Percentiles rank a stretch among this genome's conserved stretches.
These are phyloP conservation scores for Aspergillus quadrilineatus DNA, from an alignment of 2,329 filamentous ascomycete species.

Conservation along the genomic window DNA sequence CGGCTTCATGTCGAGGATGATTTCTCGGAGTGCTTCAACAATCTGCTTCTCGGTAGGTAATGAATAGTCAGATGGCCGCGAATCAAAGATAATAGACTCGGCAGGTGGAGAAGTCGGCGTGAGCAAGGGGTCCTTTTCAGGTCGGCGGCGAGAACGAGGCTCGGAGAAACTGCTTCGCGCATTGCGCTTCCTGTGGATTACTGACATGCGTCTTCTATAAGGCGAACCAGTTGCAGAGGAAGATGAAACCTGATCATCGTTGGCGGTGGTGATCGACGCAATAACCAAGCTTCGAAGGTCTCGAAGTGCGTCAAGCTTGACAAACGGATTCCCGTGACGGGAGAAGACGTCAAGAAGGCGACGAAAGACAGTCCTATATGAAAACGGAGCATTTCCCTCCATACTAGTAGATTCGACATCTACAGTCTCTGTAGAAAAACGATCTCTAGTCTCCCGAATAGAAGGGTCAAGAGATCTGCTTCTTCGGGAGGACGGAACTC, in stretches of 20 bases:
- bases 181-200: constrained; percentile 18
- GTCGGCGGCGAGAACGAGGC: constrained; percentile 12
- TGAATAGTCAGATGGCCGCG: constrained; percentile 45
- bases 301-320: constrained; percentile 78
- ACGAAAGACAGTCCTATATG: constrained; percentile 76
- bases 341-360: constrained; percentile 82
- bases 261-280: constrained; percentile 65
- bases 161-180: constrained; percentile 37
- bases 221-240: constrained; percentile 5
- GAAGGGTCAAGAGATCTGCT: constrained; percentile 36
- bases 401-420: not conserved
- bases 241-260: constrained; percentile 33
- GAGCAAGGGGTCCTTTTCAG: constrained; percentile 20
- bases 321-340: constrained; percentile 81
- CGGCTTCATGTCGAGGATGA: constrained; percentile 71
- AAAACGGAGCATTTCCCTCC: constrained; percentile 55
- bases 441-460: constrained; percentile 4
- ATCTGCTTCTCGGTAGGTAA: constrained; percentile 63
- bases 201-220: constrained; percentile 10
- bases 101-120: constrained; percentile 26
- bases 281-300: constrained; percentile 81
- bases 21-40: constrained; percentile 63
- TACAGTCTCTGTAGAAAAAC: not conserved
- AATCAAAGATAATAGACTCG: constrained; percentile 34
- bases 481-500: constrained; percentile 27